A percentile compares a stretch with the other conserved stretches of the same genome.
Conservation (phyloP, 208 protist genomes). For the Acanthamoeba sp. region DNA sequence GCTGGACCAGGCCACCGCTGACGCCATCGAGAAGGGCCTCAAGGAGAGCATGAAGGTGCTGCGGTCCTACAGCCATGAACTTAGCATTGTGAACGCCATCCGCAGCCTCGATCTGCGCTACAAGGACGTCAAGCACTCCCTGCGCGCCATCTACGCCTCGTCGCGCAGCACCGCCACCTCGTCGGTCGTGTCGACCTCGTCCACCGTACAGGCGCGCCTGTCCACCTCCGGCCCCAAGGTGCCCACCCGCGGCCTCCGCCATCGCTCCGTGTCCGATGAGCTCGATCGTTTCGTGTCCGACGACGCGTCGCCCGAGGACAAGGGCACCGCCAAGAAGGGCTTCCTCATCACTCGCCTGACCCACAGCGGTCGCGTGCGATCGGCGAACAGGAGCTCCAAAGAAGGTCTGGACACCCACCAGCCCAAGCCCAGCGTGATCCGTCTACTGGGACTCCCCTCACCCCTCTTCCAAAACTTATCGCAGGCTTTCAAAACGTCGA, state of each 20-base stretch:
- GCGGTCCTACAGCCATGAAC: not conserved
- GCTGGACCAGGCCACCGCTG: not conserved
- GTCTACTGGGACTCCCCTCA: too few species aligned
- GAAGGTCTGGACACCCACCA: too few species aligned
- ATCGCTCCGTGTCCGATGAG: not conserved
- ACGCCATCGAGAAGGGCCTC: not conserved
- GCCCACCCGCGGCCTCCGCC: not conserved
- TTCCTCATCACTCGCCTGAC: not conserved
- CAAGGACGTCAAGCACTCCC: not conserved
- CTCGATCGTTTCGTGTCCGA: not conserved
- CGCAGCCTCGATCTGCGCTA: not conserved
- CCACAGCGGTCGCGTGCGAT: not conserved
- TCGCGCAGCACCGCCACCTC: not conserved
- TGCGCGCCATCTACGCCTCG: not conserved
- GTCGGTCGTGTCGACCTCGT: not conserved
- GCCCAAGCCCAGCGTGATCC: too few species aligned
- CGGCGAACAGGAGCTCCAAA: not conserved
- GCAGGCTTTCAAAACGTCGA: too few species aligned
- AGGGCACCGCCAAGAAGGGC: not conserved
- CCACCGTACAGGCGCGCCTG: not conserved
- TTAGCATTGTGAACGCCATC: not conserved
- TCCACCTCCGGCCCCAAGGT: not conserved
- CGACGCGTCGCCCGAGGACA: not conserved
- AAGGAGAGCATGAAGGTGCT: slow-evolving; percentile 63
- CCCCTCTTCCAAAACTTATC: not conserved